Evolutionary conservation across 1,284 basidiomycete species (phyloP).

Genomic region (Tilletia setariae): DNA sequence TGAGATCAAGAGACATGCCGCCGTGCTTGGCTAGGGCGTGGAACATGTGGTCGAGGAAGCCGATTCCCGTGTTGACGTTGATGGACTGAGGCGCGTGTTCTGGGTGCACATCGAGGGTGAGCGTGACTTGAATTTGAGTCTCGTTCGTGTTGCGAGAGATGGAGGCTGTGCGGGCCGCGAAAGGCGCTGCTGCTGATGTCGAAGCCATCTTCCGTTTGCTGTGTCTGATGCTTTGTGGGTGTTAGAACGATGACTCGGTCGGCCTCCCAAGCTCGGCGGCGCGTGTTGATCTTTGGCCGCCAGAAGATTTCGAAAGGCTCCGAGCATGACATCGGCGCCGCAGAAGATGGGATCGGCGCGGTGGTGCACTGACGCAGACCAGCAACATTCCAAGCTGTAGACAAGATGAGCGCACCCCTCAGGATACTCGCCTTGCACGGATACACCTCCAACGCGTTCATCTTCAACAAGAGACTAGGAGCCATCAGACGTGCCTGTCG

Average conservation of each 20-base stretch:
- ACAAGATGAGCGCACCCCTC: slow-evolving; percentile 17
- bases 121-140: slow-evolving; percentile 77
- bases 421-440: slow-evolving; percentile 49
- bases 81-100: slow-evolving; percentile 71
- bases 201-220: not conserved
- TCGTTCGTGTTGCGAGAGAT: slow-evolving; percentile 86
- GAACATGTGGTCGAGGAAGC: slow-evolving; percentile 82
- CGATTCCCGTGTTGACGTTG: slow-evolving; percentile 87
- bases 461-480: slow-evolving; percentile 37
- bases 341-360: not conserved
- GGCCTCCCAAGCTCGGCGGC: too few species aligned
- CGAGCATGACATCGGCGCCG: not conserved
- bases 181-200: slow-evolving; percentile 15
- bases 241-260: too few species aligned
- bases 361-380: not conserved
- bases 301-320: not conserved
- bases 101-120: slow-evolving; percentile 78
- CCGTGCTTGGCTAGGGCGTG: slow-evolving; percentile 55
- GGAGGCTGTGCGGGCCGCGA: slow-evolving; percentile 62
- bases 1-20: slow-evolving; percentile 70
- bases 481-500: slow-evolving; percentile 48
- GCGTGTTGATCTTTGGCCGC: too few species aligned
- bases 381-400: not conserved
- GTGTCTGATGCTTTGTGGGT: too few species aligned
- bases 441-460: slow-evolving; percentile 48